Base-by-base conservation (phyloP, 2,329 filamentous ascomycete genomes). In the Cordyceps sp. region DNA sequence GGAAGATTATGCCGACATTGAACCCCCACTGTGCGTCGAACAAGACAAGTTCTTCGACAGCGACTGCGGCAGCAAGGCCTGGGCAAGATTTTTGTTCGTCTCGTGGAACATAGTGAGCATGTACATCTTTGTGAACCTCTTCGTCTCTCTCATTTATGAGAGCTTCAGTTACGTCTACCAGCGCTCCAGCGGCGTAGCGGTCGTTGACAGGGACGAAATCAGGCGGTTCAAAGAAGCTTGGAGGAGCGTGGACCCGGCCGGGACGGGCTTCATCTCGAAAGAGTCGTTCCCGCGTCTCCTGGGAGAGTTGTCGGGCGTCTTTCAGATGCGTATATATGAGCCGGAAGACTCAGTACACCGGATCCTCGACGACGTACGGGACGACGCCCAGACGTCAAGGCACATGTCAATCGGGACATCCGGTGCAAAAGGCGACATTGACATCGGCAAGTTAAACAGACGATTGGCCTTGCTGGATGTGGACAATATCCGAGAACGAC, bases 111-210 rank as follows among this genome's bases (percentile, higher is more conserved):
- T 98, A 46, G 69, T 98, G 55, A 96, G 88, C 79, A 98, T 98
- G 90, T 98, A 98, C 58, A 93, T 98, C 47, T 98, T 98, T 48
- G 88, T 96, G 49, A 94, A 88, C 48, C 61, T 98, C 49, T 98
- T 98, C 54, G 88, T 98, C 36, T 98, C 90, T 30, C 74, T 98
- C 52, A 98, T 98, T 44, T 98, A 92, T 58, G 90, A 98, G 61
- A 96, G 86, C 57, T 98, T 98, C 66, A 93, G 85, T 52, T 98
- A 98, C 48, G 90, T 98, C 40, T 98, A 96, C 52, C 92, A 98
- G 58, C 74, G 85, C 39, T 94, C 88, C 37, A 93, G 82, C 47
- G 84, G 85, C n/a, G 68, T 94, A 44, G 84, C 81, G 6, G 78
- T 81, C 38, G 78, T 98, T 45, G 92, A 84, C 45, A 72, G 90